Base-by-base conservation (phyloP, 345 rosid species). In the Chamaenerion angustifolium region DNA sequence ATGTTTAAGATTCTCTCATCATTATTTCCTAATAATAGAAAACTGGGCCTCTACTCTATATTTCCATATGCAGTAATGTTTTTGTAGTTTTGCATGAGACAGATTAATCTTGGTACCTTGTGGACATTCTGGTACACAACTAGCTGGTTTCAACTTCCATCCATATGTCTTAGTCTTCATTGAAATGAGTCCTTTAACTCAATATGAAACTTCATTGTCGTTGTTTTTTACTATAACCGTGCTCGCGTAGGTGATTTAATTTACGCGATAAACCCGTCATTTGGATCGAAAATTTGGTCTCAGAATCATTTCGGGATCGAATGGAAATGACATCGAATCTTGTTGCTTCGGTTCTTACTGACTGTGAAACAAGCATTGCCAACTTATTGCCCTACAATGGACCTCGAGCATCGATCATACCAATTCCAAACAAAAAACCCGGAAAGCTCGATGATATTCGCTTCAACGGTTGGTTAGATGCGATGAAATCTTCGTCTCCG, bases 401-500 rank as follows among this genome's bases (percentile, higher is more conserved):
- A 57, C 77, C 53, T 74, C 78, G 72, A 52, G 60, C 77, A 41
- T 70, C 96, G 0, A 68, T 68, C 41, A 53, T 85, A 53, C 62
- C 88, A 14, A 43, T 65, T 37, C 70, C 76, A 43, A 56, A 77
- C 58, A 86, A 68, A 60, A 90, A 81, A 66, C 74, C 72, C 8
- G 74, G 74, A 21, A 81, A 77, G 61, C 64, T 81, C 0, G 98
- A 90, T 56, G 98, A 90, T 64, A 92, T 87, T 60, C 57, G 68
- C 48, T 83, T 79, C 10, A 86, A 78, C 42, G 92, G 92, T 12
- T 90, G 96, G 94, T 72, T 90, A 16, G 92, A 86, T 50, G 92
- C 87, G 41, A 90, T 90, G 98, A 83, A 71, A 52, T 81, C 95
- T 5, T 90, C 98, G 0, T 90, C 94, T 19, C 98, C 98, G 47